Evolutionary conservation across 2,329 filamentous ascomycete species (phyloP), one percentile per base, ranked within the genome.

Genomic region (Erysiphe pulchra): DNA sequence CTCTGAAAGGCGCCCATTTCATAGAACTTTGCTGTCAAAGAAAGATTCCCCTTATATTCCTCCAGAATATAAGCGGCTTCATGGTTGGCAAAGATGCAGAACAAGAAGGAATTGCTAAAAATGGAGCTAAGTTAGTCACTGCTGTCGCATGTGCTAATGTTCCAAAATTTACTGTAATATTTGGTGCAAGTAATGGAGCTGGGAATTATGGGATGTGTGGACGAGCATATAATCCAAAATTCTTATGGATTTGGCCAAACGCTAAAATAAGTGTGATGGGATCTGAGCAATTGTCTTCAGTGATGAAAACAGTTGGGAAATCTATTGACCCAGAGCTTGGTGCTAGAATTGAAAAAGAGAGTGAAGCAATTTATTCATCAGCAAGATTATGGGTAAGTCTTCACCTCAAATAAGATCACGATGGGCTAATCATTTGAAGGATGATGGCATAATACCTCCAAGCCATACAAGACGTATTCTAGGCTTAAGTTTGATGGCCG

Each of bases 191-290:
- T 59, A 90, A 90, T 52, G 87, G 87, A 48, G 87, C 87, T 8
- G 90, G 90, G 4, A 98, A 95, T 62, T 98, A 98, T 59, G 90
- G 87, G 55, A 98, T 98, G 90, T 95, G 84, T 58, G 90, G 90
- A 18, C 73, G 90, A 44, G 87, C 90, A 1, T 98, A 94, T 62
- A 75, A 73, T n/a, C 87, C 87, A 0, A 69, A 85, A 12, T 84
- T 95, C 61, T 63, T 95, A 49, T 94, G 84, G 76, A 92, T 87
- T 69, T 98, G 90, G 90, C 90, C 90, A 37, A 93, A 92, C 54
- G 85, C 90, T n/a, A 80, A 81, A 57, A 84, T 93, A 44, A 83
- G 82, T 31, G 86, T 98, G 54, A 98, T 98, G 90, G 90, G 90
- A 17, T 72, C 80, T 37, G 87, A 94, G 63, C 87, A 95, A 65